Evolutionary conservation across 176 grass and related monocot species (phyloP), one percentile per base, ranked within the genome.

Genomic region (Dendrocalamus sinicus): DNA sequence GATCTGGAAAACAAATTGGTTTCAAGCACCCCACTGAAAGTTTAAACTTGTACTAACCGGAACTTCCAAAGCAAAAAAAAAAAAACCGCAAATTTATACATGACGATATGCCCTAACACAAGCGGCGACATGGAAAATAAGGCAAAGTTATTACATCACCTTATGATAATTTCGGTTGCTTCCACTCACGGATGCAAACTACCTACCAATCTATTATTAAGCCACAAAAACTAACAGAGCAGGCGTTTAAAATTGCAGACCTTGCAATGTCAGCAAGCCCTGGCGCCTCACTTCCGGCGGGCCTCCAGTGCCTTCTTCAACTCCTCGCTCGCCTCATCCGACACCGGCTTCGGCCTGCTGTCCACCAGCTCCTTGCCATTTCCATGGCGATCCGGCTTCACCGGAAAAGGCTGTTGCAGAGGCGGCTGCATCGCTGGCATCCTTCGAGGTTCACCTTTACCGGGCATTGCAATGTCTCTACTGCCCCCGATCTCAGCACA

Each of bases 251-350:
- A 79, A 53, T 53, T 24, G 75, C 53, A 80, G 53, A 52, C 75
- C 81, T 73, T 64, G 89, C 70, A 75, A 75, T 80, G 69, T 8
- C 61, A 60, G 61, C 59, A 79, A 84, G 68, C 51, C 19, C 69
- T 19, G 35, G 7, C 5, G 43, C 46, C 72, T 81, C 70, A 91
- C 63, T 90, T 90, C 59, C 82, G 51, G 20, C 88, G 78, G 23
- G 73, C 88, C 73, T 90, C 84, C 16, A 94, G 72, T 12, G 85
- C 90, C 85, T 94, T 94, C 84, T 90, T 94, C 85, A 94, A 47
- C 79, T 86, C 90, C 70, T 92, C 82, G 0, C 86, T 86, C 0
- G 76, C 93, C 26, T 90, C 90, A 57, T 86, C 77, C 15, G 84
- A 37, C 2, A 48, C 54, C 2, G 77, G 22, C 43, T 92, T 94